A percentile compares a stretch with the other conserved stretches of the same genome.
phyloP scores from a whole-genome alignment of 1,284 basidiomycete species.

The Polyporus tsugae region DNA sequence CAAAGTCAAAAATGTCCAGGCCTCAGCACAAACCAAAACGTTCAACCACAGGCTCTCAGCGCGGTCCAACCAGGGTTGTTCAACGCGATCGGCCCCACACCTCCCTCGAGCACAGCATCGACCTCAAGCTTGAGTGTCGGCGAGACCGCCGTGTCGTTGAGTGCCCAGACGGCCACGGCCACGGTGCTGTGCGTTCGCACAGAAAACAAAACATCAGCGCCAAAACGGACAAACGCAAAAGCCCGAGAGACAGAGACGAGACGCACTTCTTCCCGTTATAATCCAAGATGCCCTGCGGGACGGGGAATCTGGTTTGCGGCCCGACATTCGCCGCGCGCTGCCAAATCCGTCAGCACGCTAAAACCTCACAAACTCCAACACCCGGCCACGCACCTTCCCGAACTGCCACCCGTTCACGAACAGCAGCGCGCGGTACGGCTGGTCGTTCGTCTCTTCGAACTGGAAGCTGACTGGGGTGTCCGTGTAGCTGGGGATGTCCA shows the following conservation, averaged over 20 bases:
- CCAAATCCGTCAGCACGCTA: not conserved
- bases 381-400: slow-evolving; percentile 67
- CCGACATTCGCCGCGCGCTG: slow-evolving; percentile 41
- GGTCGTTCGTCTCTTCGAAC: slow-evolving; percentile 54
- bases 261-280: slow-evolving; percentile 76
- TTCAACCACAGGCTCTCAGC: slow-evolving; percentile 4
- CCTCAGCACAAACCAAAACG: not conserved
- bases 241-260: slow-evolving; percentile 10
- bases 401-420: slow-evolving; percentile 90
- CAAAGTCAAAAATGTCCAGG: not conserved
- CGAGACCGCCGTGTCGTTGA: slow-evolving; percentile 57
- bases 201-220: not conserved
- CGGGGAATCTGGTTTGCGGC: slow-evolving; percentile 80
- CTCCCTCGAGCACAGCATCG: slow-evolving; percentile 69
- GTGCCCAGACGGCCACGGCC: slow-evolving; percentile 74
- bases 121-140: slow-evolving; percentile 64
- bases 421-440: slow-evolving; percentile 74
- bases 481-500: slow-evolving; percentile 62
- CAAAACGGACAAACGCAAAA: too few relatives aligned
- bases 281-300: slow-evolving; percentile 78
- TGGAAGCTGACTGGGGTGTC: slow-evolving; percentile 76
- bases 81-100: slow-evolving; percentile 60
- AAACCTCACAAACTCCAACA: not conserved
- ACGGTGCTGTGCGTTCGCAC: slow-evolving; percentile 60
- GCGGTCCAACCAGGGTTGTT: slow-evolving; percentile 67